These are phyloP conservation scores for Vishniacozyma victoriae DNA, from an alignment of 768 basidiomycete genomes.

Conservation along the genomic window DNA sequence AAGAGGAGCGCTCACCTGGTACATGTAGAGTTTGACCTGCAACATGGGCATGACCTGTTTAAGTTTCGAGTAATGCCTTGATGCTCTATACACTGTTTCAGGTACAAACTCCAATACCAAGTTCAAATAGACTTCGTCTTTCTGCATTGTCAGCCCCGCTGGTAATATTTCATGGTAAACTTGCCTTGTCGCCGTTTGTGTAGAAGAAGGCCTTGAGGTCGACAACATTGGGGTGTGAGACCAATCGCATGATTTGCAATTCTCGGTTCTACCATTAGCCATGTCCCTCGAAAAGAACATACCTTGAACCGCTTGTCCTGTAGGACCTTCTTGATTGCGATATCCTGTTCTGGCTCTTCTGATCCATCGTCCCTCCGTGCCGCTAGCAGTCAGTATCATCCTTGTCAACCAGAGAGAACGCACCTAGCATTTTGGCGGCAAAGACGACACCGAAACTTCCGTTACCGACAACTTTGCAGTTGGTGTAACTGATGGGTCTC, in stretches of 20 bases:
- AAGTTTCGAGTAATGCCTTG: conserved; percentile 97
- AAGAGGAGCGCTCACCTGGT: conserved; percentile 48
- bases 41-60: conserved; percentile 99
- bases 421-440: conserved; percentile 73
- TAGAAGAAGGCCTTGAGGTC: conserved; percentile 98
- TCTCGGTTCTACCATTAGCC: conserved; percentile 77
- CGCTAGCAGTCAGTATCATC: conserved; percentile 9
- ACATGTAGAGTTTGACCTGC: conserved; percentile 99
- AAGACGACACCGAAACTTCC: conserved; percentile 99
- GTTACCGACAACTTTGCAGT: conserved; percentile 97
- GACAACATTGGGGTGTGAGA: conserved; percentile 94
- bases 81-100: conserved; percentile 98
- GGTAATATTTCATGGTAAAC: conserved; percentile 20
- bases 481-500: conserved; percentile 84
- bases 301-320: conserved; percentile 99
- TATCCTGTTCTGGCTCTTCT: conserved; percentile 54
- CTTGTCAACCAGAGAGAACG: neutral
- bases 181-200: conserved; percentile 97
- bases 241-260: conserved; percentile 96
- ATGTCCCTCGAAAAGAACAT: conserved; percentile 30
- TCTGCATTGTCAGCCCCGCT: conserved; percentile 53
- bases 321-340: conserved; percentile 99
- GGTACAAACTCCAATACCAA: conserved; percentile 98
- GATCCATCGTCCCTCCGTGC: conserved; percentile 29
- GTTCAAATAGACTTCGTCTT: conserved; percentile 99